Evolutionary conservation across 2,329 filamentous ascomycete species (phyloP).

Genomic region (Fusarium sp.): DNA sequence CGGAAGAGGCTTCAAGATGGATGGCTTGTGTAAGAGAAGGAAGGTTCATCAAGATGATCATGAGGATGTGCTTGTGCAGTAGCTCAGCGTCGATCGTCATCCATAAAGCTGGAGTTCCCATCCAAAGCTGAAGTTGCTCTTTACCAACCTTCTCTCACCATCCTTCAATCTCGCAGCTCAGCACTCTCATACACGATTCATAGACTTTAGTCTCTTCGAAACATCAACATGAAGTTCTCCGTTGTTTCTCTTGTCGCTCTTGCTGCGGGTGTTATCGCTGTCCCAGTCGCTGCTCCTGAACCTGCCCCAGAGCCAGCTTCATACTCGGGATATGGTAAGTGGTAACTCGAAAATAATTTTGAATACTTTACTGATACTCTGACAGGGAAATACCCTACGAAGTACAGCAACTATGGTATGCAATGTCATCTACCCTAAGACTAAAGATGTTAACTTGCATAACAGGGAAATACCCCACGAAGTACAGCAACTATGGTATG

Average conservation of each 20-base stretch:
- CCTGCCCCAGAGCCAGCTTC: slow-evolving; percentile 19
- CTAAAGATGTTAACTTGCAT: neutral
- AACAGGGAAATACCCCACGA: neutral
- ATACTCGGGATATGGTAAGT: slow-evolving; percentile 20
- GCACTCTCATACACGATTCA: neutral
- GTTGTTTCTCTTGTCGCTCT: slow-evolving; percentile 41
- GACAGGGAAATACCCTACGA: neutral
- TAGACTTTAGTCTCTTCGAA: neutral
- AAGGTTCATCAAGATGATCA: slow-evolving; percentile 8
- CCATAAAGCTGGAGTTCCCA: slow-evolving; percentile 29
- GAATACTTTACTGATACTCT: neutral
- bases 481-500: slow-evolving; percentile 4
- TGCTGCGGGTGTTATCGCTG: slow-evolving; percentile 41
- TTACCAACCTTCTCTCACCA: slow-evolving; percentile 13
- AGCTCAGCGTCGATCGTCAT: neutral
- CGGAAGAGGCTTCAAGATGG: neutral
- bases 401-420: slow-evolving; percentile 18
- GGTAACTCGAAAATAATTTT: neutral
- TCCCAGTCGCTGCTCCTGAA: slow-evolving; percentile 33
- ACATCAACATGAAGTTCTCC: slow-evolving; percentile 48
- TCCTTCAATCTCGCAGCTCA: neutral
- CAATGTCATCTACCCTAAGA: accelerated
- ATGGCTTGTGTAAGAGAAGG: neutral
- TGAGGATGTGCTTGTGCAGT: neutral
- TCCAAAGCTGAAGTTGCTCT: neutral